Percentiles rank a stretch among this genome's conserved stretches.
These are phyloP conservation scores for Lactifluus rugatus DNA, from an alignment of 768 basidiomycete genomes.

Conservation along the genomic window DNA sequence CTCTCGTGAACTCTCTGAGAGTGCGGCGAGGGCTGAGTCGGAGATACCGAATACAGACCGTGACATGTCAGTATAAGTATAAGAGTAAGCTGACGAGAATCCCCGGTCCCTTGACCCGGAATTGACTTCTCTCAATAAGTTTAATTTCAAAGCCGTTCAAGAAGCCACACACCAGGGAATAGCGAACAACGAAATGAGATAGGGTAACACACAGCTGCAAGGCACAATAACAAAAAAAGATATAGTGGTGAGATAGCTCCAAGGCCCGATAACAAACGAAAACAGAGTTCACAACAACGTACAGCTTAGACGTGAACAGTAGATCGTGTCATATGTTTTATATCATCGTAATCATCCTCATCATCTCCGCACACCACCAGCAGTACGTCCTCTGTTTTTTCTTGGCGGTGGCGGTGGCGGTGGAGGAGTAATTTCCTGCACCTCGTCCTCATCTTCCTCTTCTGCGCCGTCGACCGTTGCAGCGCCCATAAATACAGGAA, in stretches of 20 bases:
- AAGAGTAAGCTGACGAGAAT: not conserved
- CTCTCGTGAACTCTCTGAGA: conserved; percentile 7
- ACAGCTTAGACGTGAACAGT: not conserved
- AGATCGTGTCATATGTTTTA: not conserved
- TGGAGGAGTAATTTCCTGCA: not conserved
- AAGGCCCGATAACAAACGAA: not conserved
- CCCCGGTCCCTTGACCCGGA: not conserved
- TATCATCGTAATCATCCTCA: conserved; percentile 3
- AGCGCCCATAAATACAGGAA: conserved; percentile 57
- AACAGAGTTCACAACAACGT: not conserved
- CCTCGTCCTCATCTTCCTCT: conserved; percentile 13
- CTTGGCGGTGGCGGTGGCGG: not conserved
- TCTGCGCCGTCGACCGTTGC: conserved; percentile 27
- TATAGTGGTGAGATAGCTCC: not conserved
- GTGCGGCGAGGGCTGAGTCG: not conserved
- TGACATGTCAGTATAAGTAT: not conserved
- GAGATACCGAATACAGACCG: not conserved
- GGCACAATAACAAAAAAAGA: not conserved
- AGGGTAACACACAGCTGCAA: not conserved
- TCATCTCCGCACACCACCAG: not conserved
- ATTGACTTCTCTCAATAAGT: no score
- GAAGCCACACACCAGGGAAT: not conserved
- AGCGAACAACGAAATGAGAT: not conserved
- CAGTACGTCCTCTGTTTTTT: not conserved
- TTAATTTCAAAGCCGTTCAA: no score